Base-by-base conservation (phyloP, 1,139 yeast genomes). In the Debaryomycetaceae sp. region DNA sequence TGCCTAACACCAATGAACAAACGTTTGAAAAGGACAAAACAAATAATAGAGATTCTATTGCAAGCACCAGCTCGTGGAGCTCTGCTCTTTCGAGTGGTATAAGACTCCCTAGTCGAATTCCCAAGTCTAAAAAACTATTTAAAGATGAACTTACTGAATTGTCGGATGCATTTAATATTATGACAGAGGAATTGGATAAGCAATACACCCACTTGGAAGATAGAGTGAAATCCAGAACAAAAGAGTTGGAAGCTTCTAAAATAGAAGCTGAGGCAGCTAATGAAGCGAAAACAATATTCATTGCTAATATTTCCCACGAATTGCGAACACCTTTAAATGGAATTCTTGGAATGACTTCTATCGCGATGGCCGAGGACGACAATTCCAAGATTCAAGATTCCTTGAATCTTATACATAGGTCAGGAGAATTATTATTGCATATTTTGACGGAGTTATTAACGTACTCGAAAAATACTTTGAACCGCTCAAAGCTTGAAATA, bases 301-400 rank as follows among this genome's bases (percentile, higher is more conserved):
- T 92, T 59, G 98, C 98, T 15, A 92, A 91, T 58, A 89, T 92
- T 30, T 89, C 97, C 0, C 98, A 92, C 58, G 98, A 92, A 63
- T 73, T 92, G 55, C 75, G 97, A 49, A 92, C 98, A 0, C 98
- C 98, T 1, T 69, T 92, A 51, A 92, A 92, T 61, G 98, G 98
- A 58, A 92, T 92, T 34, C 67, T 92, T 42, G 98, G 98, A 41
- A 87, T 92, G 95, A 87, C 97, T 0, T 86, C 95, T 1, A 87
- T 91, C 41, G 92, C 96, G 2, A 78, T 88, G 82, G 92, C 87
- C 17, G 97, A 91, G 59, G 70, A 71, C 8, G 92, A 87, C 51
- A 71, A 73, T 6, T 60, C 70, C 4, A 80, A 82, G 49, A 79
- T 87, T 15, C 81, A 83, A 50, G 83, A 81, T 41, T 67, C 73